phyloP scores from a whole-genome alignment of 306 rosid genomes.

The Corylus avellana region DNA sequence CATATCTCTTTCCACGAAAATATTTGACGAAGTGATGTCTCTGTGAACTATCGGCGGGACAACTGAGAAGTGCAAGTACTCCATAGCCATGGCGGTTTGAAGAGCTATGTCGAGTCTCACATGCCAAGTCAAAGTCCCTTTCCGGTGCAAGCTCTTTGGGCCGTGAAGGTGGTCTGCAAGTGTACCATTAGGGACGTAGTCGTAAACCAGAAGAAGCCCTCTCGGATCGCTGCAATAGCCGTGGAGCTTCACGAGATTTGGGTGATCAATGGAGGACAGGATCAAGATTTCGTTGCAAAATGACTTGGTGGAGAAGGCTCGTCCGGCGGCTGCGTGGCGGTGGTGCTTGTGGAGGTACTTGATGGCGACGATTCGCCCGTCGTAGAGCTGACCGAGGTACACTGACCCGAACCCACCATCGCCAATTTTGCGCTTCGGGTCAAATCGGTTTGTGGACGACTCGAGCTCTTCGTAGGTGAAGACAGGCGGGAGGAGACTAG shows the following conservation, averaged over 20 bases:
- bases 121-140: conserved; percentile 62
- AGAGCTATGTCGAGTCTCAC: conserved; percentile 73
- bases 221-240: conserved; percentile 94
- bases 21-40: conserved; percentile 82
- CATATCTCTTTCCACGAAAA: conserved; percentile 86
- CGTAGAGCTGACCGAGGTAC: conserved; percentile 67
- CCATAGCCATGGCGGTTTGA: conserved; percentile 88
- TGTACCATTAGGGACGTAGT: conserved; percentile 88
- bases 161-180: conserved; percentile 88
- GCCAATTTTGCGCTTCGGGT: conserved; percentile 82
- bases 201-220: conserved; percentile 75
- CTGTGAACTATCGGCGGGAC: conserved; percentile 85
- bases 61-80: conserved; percentile 83
- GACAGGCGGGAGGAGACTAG: conserved; percentile 76
- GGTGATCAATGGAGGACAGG: conserved; percentile 79
- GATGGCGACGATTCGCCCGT: conserved; percentile 74
- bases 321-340: conserved; percentile 30
- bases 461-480: conserved; percentile 81
- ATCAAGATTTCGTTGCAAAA: conserved; percentile 95
- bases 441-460: conserved; percentile 68
- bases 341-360: conserved; percentile 78
- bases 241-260: conserved; percentile 86
- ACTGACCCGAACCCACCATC: conserved; percentile 97
- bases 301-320: conserved; percentile 66
- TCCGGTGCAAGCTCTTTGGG: conserved; percentile 37